phyloP scores from a whole-genome alignment of 2,329 filamentous ascomycete species.

The Lecanoromycetidae sp. region DNA sequence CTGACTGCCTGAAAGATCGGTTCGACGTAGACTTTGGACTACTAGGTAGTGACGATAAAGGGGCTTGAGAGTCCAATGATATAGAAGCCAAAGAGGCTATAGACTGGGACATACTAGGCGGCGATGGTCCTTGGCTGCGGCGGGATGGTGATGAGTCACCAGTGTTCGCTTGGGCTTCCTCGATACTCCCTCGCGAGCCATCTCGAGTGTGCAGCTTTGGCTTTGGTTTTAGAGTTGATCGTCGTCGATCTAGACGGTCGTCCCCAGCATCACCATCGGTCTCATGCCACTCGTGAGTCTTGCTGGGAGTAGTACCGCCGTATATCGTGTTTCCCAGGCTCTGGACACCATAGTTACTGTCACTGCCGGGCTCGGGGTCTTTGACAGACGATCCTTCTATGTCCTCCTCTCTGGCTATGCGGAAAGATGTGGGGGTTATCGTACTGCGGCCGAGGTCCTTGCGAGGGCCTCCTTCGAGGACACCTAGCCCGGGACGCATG shows the following conservation, averaged over 20 bases:
- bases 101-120: constrained; percentile 27
- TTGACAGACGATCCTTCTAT: constrained; percentile 30
- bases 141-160: constrained; percentile 20
- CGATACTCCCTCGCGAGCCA: constrained; percentile 5
- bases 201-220: constrained; percentile 9
- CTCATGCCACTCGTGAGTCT: constrained; percentile 20
- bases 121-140: constrained; percentile 20
- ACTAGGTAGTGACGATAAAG: constrained; percentile 40
- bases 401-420: constrained; percentile 44
- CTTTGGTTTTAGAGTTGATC: constrained; percentile 22
- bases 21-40: constrained; percentile 49
- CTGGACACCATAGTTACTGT: constrained; percentile 45
- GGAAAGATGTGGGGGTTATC: constrained; percentile 43
- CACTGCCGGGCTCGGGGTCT: constrained; percentile 24
- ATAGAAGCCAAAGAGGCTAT: constrained; percentile 40
- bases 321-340: constrained; percentile 44
- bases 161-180: constrained; percentile 1
- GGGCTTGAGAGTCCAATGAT: constrained; percentile 34
- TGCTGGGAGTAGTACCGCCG: constrained; percentile 22
- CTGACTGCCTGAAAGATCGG: constrained; percentile 47
- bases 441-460: constrained; percentile 21
- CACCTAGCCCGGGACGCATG: constrained; percentile 14
- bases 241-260: constrained; percentile 21
- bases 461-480: constrained; percentile 7
- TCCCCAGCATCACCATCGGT: constrained; percentile 21